A percentile compares a stretch with the other conserved stretches of the same genome.
Evolutionary conservation across 495 filamentous ascomycete genomes (phyloP).

Genomic region (Entonaema liquescens): DNA sequence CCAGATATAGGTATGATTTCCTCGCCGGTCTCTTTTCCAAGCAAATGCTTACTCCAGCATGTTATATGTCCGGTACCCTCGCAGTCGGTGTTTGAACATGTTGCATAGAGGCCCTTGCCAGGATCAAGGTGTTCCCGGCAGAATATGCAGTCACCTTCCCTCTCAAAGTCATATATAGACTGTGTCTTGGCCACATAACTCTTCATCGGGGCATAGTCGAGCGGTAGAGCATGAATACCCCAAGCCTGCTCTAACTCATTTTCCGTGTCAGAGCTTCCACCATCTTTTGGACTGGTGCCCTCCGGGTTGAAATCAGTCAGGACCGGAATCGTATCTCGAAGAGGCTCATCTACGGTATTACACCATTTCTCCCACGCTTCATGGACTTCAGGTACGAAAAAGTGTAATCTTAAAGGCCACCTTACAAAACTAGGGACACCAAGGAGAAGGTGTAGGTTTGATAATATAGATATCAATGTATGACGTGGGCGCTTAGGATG

Average conservation of each 20-base stretch:
- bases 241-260: conserved; percentile 37
- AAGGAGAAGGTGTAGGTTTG: conserved; percentile 81
- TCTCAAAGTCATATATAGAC: conserved; percentile 67
- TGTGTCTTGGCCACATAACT: conserved; percentile 75
- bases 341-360: conserved; percentile 54
- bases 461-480: conserved; percentile 69
- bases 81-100: conserved; percentile 75
- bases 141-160: conserved; percentile 67
- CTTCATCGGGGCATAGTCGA: conserved; percentile 72
- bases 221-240: conserved; percentile 66
- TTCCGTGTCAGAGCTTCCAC: conserved; percentile 7
- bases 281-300: not conserved
- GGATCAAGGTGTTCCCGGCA: conserved; percentile 64
- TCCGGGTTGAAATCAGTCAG: conserved; percentile 61
- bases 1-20: conserved; percentile 74
- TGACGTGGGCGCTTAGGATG: conserved; percentile 61
- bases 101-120: conserved; percentile 63
- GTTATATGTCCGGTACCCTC: conserved; percentile 73
- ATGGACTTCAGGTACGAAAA: conserved; percentile 77
- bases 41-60: conserved; percentile 76
- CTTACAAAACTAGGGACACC: conserved; percentile 76
- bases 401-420: conserved; percentile 85
- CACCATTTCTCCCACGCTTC: conserved; percentile 71
- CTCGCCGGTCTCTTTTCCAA: conserved; percentile 55
- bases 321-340: conserved; percentile 62